phyloP scores from a whole-genome alignment of 306 rosid species.

The Astragalus glycyphyllos region DNA sequence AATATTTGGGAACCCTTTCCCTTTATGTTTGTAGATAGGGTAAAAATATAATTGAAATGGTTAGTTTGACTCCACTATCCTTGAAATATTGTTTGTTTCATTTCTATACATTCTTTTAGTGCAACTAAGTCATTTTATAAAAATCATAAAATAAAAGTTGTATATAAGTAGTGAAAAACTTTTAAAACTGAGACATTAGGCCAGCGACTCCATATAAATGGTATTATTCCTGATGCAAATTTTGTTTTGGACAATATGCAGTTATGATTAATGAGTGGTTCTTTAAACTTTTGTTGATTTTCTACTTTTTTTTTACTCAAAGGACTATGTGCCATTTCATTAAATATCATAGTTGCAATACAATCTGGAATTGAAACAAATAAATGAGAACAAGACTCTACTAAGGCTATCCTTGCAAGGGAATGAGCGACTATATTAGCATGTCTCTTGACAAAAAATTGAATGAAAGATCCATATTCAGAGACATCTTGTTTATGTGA shows the following conservation, averaged over 20 bases:
- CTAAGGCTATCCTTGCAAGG: no score
- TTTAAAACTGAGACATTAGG: not conserved
- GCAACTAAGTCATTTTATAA: constrained; percentile 2
- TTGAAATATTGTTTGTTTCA: constrained; percentile 25
- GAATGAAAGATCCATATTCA: no score
- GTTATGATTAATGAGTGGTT: constrained; percentile 2
- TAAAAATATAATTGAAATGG: constrained; percentile 44
- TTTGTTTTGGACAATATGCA: not conserved
- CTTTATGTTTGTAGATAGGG: constrained; percentile 40
- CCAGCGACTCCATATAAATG: not conserved
- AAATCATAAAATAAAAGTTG: not conserved
- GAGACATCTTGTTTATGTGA: no score
- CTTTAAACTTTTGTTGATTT: not conserved
- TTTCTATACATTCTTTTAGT: not conserved
- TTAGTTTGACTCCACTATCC: constrained; percentile 34
- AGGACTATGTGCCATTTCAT: no score
- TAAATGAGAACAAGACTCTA: no score
- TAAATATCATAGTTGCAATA: no score
- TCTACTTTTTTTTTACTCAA: not conserved
- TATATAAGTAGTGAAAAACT: not conserved
- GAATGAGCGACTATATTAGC: no score
- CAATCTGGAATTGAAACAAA: no score
- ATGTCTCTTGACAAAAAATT: no score
- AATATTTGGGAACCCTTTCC: constrained; percentile 51
- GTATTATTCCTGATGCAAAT: not conserved